phyloP scores from a whole-genome alignment of 2,329 filamentous ascomycete species.

The Magnaporthiopsis poae region DNA sequence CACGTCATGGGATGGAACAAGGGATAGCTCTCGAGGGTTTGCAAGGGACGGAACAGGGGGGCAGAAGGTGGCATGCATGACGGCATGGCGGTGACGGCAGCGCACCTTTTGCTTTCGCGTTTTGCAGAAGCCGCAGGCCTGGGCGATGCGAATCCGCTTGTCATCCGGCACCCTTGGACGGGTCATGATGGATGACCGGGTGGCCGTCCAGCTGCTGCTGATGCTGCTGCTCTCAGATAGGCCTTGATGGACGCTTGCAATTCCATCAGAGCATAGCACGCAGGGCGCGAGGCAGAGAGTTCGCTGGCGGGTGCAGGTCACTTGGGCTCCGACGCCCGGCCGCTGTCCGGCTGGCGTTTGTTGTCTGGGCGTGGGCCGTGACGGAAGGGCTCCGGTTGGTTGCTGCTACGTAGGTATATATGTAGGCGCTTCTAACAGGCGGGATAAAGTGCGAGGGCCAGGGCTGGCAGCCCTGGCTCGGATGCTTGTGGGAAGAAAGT shows the following conservation, averaged over 20 bases:
- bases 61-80: conserved; percentile 17
- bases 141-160: conserved; percentile 52
- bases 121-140: conserved; percentile 57
- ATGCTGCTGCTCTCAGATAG: not conserved
- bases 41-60: not conserved
- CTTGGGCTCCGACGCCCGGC: not conserved
- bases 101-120: conserved; percentile 54
- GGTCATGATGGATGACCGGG: conserved; percentile 28
- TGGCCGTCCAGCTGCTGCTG: not conserved
- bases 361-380: not conserved
- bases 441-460: not conserved
- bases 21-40: not conserved
- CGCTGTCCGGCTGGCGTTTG: not conserved
- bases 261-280: not conserved
- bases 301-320: too few relatives aligned
- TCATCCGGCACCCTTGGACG: conserved; percentile 47
- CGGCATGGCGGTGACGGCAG: too few relatives aligned
- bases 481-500: not conserved
- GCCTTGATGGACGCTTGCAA: not conserved
- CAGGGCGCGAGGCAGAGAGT: not conserved
- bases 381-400: not conserved
- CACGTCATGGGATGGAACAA: not conserved
- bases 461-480: not conserved
- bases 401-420: not conserved
- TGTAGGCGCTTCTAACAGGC: not conserved